Evolutionary conservation across 2,329 filamentous ascomycete genomes (phyloP).

Genomic region (Cladosporium cucumerinum): DNA sequence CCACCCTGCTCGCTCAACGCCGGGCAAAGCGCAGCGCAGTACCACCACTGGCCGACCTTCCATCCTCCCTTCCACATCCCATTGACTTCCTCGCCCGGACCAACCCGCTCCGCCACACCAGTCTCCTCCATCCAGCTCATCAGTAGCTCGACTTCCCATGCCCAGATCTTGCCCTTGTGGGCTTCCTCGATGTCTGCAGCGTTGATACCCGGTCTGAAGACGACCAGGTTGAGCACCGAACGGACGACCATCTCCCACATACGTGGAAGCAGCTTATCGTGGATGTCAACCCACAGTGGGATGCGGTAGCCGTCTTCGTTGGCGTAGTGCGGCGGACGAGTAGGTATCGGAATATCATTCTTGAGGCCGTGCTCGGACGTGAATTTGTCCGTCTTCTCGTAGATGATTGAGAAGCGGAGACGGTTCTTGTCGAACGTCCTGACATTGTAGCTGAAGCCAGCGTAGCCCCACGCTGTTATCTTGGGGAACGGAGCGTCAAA

Average conservation of each 20-base stretch:
- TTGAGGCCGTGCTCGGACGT: conserved; percentile 54
- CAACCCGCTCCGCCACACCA: conserved; percentile 49
- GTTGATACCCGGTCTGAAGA: conserved; percentile 59
- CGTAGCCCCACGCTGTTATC: conserved; percentile 63
- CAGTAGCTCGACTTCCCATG: conserved; percentile 60
- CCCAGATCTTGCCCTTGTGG: conserved; percentile 58
- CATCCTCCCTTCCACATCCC: conserved; percentile 36
- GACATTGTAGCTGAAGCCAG: conserved; percentile 68
- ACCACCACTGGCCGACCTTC: conserved; percentile 64
- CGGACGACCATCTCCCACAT: conserved; percentile 65
- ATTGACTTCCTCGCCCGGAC: conserved; percentile 37
- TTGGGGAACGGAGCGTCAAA: conserved; percentile 40
- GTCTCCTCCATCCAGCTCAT: conserved; percentile 57
- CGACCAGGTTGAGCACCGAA: conserved; percentile 60
- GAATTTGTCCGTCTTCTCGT: conserved; percentile 58
- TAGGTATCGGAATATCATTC: conserved; percentile 34
- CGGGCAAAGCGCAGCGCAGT: conserved; percentile 40
- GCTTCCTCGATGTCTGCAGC: conserved; percentile 53
- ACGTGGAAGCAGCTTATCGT: conserved; percentile 55
- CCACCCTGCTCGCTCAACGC: not conserved
- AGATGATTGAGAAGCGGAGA: conserved; percentile 61
- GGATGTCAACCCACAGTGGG: conserved; percentile 71
- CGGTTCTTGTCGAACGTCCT: conserved; percentile 64
- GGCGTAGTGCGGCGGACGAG: conserved; percentile 12
- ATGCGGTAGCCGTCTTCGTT: conserved; percentile 39